Base-by-base conservation (phyloP, 2,329 filamentous ascomycete species). In the Phyllosticta citriasiana region DNA sequence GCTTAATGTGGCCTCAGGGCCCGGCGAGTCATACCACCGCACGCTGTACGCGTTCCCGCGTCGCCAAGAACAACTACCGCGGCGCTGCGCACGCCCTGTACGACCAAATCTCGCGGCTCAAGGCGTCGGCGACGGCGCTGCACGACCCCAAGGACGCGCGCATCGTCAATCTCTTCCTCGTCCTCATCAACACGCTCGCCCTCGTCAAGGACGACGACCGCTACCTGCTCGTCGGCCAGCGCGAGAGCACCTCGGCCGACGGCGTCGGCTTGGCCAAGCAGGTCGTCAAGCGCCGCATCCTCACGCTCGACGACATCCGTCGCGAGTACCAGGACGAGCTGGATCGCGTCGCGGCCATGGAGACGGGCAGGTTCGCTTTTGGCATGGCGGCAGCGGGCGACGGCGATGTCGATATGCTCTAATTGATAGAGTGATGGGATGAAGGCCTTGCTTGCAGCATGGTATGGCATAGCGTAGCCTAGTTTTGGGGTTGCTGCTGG, bases 41-140 rank as follows among this genome's bases (percentile, higher is more conserved):
- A 88, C 97, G 61, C 83, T 97, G 55, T 96, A 97, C 72, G 87
- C 92, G 2, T 97, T 93, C 84, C 84, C 86, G 94, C 57, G 87
- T 96, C 66, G 86, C 86, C 64, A 87, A 87, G 66, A 85, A 85
- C 68, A 89, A 97, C 76, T 96, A 91, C 79, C 89, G 93, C 53
- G 94, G 93, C 57, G 85, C 84, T 2, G 82, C 84, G 0, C 78
- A 81, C 51, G 77, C 83, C 12, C 74, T 84, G 2, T 80, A 84
- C 65, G 79, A 81, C 58, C 79, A 81, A 19, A 74, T 85, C 9
- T 78, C 83, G 65, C 77, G 78, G 7, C 75, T 85, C 24, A 71
- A 77, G 47, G 68, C 70, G 2, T 73, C 72, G 4, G 70, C 70
- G 8, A 76, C 73, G 24, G 71, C 71, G 64, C 63, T 73, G 63